Base-by-base conservation (phyloP, 768 basidiomycete genomes). In the Trametes elegans region DNA sequence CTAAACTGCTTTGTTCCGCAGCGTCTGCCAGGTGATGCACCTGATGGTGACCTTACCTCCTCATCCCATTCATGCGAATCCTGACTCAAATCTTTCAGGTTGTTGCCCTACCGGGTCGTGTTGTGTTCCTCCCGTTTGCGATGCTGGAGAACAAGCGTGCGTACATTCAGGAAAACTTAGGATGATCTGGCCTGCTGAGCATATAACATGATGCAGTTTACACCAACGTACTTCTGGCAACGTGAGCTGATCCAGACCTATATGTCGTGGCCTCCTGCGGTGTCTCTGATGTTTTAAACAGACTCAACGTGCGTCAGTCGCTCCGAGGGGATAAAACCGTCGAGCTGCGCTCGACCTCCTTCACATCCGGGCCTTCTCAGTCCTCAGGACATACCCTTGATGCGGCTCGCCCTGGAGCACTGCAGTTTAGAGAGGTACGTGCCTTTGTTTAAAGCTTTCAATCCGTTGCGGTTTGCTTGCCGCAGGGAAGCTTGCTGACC, bases 61-160 rank as follows among this genome's bases (percentile, higher is more conserved):
- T 7, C 7, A 4, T 5, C 13, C n/a, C 2, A 19, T 19, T 39
- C 3, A 39, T 16, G 5, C 41, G 10, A 11, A 7, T 10, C 16
- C 3, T 27, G 18, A 13, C 7, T 2, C 2, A n/a, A 1, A 2
- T 23, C 8, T 31, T 27, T 7, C 18, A 49, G 47, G 27, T 36
- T 5, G 34, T 38, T 26, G 35, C 34, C 14, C 24, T 49, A 4
- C 47, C 47, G 3, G 47, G 47, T 9, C 47, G 36, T 18, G 16
- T 18, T 16, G 11, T 38, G 19, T 49, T 49, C 47, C 36, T 49
- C 14, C 47, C 47, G 2, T 49, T 49, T 24, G 35, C 47, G 16
- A 49, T 49, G 47, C 24, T 38, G 23, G 47, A 49, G 23, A 38
- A 36, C 47, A 49, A 49, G n/a, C 35, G 47, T 49, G 11, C 47